phyloP scores from a whole-genome alignment of 257 asterid species.

The Ehretia macrophylla region DNA sequence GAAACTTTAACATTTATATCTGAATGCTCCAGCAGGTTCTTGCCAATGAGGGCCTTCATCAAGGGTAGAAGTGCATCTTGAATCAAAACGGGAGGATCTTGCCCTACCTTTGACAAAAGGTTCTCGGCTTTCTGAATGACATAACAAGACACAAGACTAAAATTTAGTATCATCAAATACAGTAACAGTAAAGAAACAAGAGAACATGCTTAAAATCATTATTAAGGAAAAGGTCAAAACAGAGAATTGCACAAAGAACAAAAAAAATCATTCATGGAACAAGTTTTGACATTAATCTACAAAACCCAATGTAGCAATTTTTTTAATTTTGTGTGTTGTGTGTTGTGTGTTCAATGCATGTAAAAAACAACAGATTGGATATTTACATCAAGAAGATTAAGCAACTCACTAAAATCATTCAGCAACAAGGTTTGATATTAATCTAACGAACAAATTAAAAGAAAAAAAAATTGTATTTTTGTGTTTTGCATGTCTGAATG shows the following conservation, averaged over 20 bases:
- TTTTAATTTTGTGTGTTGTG: too few relatives aligned
- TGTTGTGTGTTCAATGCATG: too few relatives aligned
- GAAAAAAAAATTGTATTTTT: too few relatives aligned
- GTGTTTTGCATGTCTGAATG: too few relatives aligned
- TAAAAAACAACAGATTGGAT: too few relatives aligned
- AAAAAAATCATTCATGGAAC: background rate
- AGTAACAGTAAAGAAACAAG: background rate
- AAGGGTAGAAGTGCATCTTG: conserved; percentile 16
- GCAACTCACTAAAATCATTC: too few relatives aligned
- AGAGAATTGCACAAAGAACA: background rate
- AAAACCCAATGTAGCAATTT: background rate
- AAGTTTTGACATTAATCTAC: background rate
- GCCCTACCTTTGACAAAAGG: conserved; percentile 9
- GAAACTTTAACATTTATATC: conserved; percentile 18
- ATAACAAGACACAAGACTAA: background rate
- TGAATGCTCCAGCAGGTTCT: conserved; percentile 11
- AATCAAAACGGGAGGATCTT: conserved; percentile 1
- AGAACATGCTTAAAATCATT: background rate
- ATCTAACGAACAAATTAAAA: background rate
- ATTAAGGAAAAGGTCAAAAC: background rate
- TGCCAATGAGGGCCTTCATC: conserved; percentile 11
- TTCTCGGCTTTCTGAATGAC: conserved; percentile 21
- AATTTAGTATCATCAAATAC: background rate
- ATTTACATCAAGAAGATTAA: too few relatives aligned
- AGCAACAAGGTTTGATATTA: background rate